Evolutionary conservation across 805 yeast genomes (phyloP).

Genomic region (Kregervanrija delftensis): DNA sequence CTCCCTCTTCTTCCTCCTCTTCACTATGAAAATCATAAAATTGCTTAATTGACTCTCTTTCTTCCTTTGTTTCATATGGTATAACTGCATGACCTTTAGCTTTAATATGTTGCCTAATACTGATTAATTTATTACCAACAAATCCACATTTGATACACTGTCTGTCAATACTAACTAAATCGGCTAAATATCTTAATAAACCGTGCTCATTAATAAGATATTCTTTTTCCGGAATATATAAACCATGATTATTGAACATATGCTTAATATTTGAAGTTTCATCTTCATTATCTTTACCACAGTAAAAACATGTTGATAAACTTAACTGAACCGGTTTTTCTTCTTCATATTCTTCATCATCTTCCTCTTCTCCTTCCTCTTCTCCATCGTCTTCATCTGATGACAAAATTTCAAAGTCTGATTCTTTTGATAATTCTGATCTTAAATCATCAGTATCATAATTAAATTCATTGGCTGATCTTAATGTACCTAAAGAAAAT

Average conservation of each 20-base stretch:
- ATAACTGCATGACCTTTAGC: conserved; percentile 82
- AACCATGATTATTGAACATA: conserved; percentile 74
- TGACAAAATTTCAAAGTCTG: conserved; percentile 6
- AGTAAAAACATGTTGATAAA: conserved; percentile 41
- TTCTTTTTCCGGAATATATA: conserved; percentile 78
- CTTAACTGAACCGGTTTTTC: conserved; percentile 27
- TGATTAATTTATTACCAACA: conserved; percentile 70
- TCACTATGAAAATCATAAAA: conserved; percentile 65
- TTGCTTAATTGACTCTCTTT: conserved; percentile 58
- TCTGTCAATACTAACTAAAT: conserved; percentile 70
- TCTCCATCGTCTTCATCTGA: conserved; percentile 13
- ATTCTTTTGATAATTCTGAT: conserved; percentile 15
- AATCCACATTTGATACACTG: conserved; percentile 77
- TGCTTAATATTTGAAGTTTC: conserved; percentile 51
- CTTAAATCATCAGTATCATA: conserved; percentile 16
- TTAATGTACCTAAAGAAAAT: conserved; percentile 40
- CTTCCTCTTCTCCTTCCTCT: conserved; percentile 12
- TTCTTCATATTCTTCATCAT: conserved; percentile 10
- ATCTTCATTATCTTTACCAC: conserved; percentile 34
- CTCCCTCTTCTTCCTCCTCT: conserved; percentile 1
- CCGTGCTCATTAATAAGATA: conserved; percentile 66
- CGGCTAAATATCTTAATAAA: conserved; percentile 62
- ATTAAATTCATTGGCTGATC: conserved; percentile 15
- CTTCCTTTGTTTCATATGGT: conserved; percentile 78
- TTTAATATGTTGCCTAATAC: conserved; percentile 81